These are phyloP conservation scores for Erigeron canadensis DNA, from an alignment of 129 eudicot genomes.

Conservation along the genomic window DNA sequence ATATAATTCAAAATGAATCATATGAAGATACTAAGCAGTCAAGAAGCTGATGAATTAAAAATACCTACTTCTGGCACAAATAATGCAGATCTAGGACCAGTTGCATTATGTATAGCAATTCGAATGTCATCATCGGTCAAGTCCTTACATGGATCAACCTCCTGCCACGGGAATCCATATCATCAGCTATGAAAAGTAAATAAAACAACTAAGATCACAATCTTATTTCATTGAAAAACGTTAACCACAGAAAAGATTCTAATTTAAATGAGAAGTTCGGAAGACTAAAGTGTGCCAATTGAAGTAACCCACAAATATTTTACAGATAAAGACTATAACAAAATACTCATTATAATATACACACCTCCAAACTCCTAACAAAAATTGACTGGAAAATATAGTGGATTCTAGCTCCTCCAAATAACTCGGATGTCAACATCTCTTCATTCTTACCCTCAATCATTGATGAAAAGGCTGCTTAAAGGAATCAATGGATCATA, in stretches of 20 bases:
- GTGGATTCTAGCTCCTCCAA: slow-evolving; percentile 74
- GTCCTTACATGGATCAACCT: slow-evolving; percentile 88
- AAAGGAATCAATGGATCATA: no score
- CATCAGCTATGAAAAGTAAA: not conserved
- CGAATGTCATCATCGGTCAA: slow-evolving; percentile 85
- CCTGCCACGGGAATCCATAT: slow-evolving; percentile 42
- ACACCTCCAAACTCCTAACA: slow-evolving; percentile 62
- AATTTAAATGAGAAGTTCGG: no score
- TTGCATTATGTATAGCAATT: slow-evolving; percentile 86
- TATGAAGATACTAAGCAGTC: not conserved
- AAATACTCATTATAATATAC: not conserved
- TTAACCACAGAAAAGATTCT: no score
- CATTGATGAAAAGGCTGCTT: slow-evolving; percentile 34
- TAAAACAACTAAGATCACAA: not conserved
- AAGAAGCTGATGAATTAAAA: not conserved
- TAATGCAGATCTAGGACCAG: slow-evolving; percentile 82
- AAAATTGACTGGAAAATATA: slow-evolving; percentile 61
- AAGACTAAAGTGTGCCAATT: no score
- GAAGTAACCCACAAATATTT: slow-evolving; percentile 12
- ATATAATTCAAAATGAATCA: slow-evolving; percentile 11
- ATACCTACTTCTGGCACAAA: slow-evolving; percentile 85
- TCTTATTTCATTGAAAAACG: not conserved
- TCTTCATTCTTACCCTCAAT: slow-evolving; percentile 73
- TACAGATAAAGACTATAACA: no score
- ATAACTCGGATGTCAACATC: slow-evolving; percentile 57